Base-by-base conservation (phyloP, 768 basidiomycete genomes). In the Mycena haematopus region DNA sequence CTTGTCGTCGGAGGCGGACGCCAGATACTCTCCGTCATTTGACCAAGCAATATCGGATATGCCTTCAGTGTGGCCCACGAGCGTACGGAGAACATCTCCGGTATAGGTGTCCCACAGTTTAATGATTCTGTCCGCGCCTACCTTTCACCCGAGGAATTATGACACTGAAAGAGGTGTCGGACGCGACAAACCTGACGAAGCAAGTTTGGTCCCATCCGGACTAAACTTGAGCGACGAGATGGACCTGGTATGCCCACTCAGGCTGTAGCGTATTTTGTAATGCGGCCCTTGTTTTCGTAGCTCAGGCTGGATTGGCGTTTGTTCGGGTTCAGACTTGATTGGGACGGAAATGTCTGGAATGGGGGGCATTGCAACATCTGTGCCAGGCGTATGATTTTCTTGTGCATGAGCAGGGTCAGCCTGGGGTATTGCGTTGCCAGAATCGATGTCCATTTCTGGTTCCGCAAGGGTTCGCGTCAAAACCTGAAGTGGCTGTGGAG, bases 31-130 rank as follows among this genome's bases (percentile, higher is more conserved):
- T 24, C 88, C 88, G 71, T 96, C 91, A 57, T 78, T 78, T 0
- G 95, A 93, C 91, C 95, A 96, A 19, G 93, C 90, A 63, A 98
- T 77, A 71, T 96, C 93, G 50, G 93, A 95, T 63, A 99, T 87
- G 1, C 96, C 96, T 72, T 89, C 83, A 8, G 81, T 81, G 70
- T 95, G 92, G 2, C 92, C 91, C 64, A 82, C 76, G 38, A 91
- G 79, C 2, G 92, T 95, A 58, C 84, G 84, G 47, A 91, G 78
- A 66, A 91, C 86, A 68, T 89, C 83, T 6, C 92, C 91, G 29
- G 86, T 87, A 42, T 84, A 82, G 15, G 84, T 79, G 71, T 93
- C 86, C 92, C 92, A 94, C 6, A 93, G 73, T 72, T 93, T 95
- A 61, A 95, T 80, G 25, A 86, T 75, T 78, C 89, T 92, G 83